Evolutionary conservation across 345 rosid genomes (phyloP), one percentile per base, ranked within the genome.

Genomic region (Trapa bicornis): DNA sequence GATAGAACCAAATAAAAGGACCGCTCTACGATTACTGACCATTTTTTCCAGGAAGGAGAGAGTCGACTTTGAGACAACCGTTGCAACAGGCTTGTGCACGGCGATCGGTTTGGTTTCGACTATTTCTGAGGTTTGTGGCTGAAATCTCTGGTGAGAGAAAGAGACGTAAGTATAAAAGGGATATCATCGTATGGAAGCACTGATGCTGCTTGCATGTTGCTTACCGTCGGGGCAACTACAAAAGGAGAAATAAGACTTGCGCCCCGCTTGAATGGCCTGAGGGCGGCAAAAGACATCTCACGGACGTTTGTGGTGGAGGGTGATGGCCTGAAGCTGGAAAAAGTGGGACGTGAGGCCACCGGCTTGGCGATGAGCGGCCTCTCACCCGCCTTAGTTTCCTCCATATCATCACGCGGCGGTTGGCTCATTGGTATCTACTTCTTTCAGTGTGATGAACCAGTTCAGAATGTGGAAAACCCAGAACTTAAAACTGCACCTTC

Each of bases 281-380:
- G 80, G 48, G 89, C 86, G 48, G 87, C 73, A 66, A 83, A 82
- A 52, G 81, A 69, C 54, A 68, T 74, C 70, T 82, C 86, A 11
- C 82, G 29, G 29, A 22, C 67, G 67, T 77, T 56, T 2, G 67
- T 65, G n/a, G 71, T 69, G 66, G 82, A 66, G 0, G 89, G 84
- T 10, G 92, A 76, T 33, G 92, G 78, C 69, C 78, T 78, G 54
- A 94, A 81, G 45, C 74, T 76, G 39, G 87, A 81, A 75, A 80
- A 72, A 71, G 80, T 79, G 68, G 99, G 97, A 80, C 87, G 88
- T 48, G 96, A 86, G 57, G 99, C 91, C 68, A 94, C 87, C 61
- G 99, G 99, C 79, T 89, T 91, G 2, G 86, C 83, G 74, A 91
- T 72, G 38, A 82, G 82, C 36, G 79, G 79, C 75, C 87, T 87